These are phyloP conservation scores for Papilionanthe hybrid DNA, from an alignment of 116 monocot species.

Conservation along the genomic window DNA sequence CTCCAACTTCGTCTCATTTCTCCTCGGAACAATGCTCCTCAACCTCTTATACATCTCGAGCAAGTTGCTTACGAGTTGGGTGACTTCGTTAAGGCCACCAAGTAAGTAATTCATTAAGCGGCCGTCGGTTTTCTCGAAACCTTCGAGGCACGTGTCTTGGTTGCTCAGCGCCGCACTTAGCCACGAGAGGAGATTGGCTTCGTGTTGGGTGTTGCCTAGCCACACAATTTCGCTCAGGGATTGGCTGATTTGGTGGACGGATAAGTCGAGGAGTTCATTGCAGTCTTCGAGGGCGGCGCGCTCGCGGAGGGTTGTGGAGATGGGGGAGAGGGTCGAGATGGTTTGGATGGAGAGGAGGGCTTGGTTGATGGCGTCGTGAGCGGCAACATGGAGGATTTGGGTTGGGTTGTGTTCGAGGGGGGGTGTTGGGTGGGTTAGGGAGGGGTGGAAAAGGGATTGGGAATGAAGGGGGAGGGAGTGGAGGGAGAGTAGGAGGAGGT, in stretches of 20 bases:
- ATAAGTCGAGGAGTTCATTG: slow-evolving; percentile 66
- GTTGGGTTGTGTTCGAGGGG: slow-evolving; percentile 17
- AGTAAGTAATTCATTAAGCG: slow-evolving; percentile 40
- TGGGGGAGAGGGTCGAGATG: slow-evolving; percentile 20
- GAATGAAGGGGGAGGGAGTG: not conserved
- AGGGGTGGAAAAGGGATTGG: slow-evolving; percentile 46
- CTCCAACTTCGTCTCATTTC: slow-evolving; percentile 6
- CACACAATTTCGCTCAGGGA: slow-evolving; percentile 43
- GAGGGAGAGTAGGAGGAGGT: slow-evolving; percentile 2
- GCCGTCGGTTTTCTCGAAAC: slow-evolving; percentile 81
- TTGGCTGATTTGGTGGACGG: slow-evolving; percentile 61
- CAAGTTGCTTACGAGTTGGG: slow-evolving; percentile 61
- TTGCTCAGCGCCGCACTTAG: slow-evolving; percentile 84
- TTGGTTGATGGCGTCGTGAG: slow-evolving; percentile 51
- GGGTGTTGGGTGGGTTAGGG: slow-evolving; percentile 22
- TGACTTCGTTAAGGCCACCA: slow-evolving; percentile 38
- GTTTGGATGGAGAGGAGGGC: slow-evolving; percentile 41
- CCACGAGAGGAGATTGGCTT: slow-evolving; percentile 74
- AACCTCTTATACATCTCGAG: slow-evolving; percentile 55
- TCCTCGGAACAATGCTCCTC: slow-evolving; percentile 36
- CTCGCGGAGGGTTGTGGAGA: slow-evolving; percentile 45
- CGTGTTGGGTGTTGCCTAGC: slow-evolving; percentile 11
- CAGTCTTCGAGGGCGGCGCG: slow-evolving; percentile 71
- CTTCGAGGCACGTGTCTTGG: slow-evolving; percentile 89
- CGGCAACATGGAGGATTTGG: slow-evolving; percentile 54